Conservation (phyloP, 495 filamentous ascomycete genomes). For the Schizothecium vesticola region DNA sequence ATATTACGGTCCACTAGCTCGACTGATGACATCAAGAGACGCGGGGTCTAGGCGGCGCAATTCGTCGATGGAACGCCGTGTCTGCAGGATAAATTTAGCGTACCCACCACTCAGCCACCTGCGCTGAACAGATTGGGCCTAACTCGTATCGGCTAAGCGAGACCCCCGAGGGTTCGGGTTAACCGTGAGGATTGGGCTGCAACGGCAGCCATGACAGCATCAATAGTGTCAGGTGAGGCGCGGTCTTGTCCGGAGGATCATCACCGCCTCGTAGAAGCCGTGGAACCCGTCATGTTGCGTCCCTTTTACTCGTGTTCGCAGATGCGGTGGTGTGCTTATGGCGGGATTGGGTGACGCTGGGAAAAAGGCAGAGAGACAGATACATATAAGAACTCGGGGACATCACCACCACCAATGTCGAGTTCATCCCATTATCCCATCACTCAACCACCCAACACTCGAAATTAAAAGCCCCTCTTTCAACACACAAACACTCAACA, state of each 20-base stretch:
- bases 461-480: not conserved
- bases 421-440: not conserved
- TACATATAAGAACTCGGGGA: not conserved
- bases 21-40: not conserved
- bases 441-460: not conserved
- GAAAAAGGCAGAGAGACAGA: not conserved
- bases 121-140: not conserved
- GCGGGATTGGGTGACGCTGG: not conserved
- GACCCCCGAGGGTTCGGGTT: not conserved
- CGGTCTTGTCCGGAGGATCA: not conserved
- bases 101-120: not conserved
- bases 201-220: not conserved
- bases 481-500: not conserved
- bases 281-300: not conserved
- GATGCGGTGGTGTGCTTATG: not conserved
- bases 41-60: not conserved
- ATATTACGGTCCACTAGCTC: not conserved
- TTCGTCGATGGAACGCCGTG: not conserved
- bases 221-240: not conserved
- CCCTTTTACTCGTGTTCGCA: not conserved
- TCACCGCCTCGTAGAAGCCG: not conserved
- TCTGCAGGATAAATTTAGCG: not conserved
- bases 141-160: not conserved
- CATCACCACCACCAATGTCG: not conserved
- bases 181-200: not conserved